Conservation (phyloP, 2,329 filamentous ascomycete genomes). For the Drechslerella coelobrocha region DNA sequence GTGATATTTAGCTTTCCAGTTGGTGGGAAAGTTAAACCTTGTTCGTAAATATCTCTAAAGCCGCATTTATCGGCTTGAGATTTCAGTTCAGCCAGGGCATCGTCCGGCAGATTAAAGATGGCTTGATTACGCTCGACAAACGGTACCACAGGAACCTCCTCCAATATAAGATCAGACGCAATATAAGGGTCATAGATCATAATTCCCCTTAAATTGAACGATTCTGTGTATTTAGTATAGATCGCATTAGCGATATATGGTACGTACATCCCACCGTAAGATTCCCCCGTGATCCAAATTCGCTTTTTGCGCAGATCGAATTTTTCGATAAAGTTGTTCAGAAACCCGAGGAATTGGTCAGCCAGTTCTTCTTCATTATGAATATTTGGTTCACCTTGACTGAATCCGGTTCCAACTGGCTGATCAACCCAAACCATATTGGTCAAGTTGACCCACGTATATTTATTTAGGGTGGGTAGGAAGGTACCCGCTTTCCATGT, state of each 20-base stretch:
- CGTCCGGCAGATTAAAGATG: constrained; percentile 70
- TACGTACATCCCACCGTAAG: constrained; percentile 66
- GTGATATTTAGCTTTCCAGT: constrained; percentile 66
- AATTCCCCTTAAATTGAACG: constrained; percentile 73
- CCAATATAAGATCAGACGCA: constrained; percentile 62
- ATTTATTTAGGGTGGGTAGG: constrained; percentile 70
- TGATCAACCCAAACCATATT: constrained; percentile 80
- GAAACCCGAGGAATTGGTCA: constrained; percentile 77
- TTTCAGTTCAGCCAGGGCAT: constrained; percentile 64
- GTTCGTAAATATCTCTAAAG: constrained; percentile 67
- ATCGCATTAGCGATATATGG: constrained; percentile 67
- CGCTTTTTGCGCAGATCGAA: constrained; percentile 72
- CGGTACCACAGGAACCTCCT: constrained; percentile 63
- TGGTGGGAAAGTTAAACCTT: constrained; percentile 73
- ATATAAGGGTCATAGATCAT: constrained; percentile 75
- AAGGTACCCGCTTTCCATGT: constrained; percentile 73
- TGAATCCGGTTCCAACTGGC: constrained; percentile 72
- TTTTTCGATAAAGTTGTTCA: constrained; percentile 76
- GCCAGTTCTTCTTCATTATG: constrained; percentile 72
- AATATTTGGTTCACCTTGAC: constrained; percentile 69
- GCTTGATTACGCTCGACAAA: constrained; percentile 69
- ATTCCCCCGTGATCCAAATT: constrained; percentile 76
- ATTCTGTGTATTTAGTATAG: constrained; percentile 66
- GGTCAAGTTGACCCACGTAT: constrained; percentile 75
- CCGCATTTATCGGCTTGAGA: constrained; percentile 66